Evolutionary conservation across 192 early-diverging fungal genomes (phyloP), one percentile per base, ranked within the genome.

Genomic region (Backusella circina): DNA sequence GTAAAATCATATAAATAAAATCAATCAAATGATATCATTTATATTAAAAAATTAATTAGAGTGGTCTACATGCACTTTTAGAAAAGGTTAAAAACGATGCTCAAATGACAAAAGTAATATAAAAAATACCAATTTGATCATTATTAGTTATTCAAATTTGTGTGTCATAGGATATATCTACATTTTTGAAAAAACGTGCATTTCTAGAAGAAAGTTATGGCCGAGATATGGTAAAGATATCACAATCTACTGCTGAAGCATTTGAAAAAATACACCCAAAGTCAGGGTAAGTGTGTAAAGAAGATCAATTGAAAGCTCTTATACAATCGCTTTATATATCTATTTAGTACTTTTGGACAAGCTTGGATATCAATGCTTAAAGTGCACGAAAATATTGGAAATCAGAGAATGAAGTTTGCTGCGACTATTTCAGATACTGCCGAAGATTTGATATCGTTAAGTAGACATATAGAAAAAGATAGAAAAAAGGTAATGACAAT

Each of bases 191-290:
- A 74, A 95, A 91, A 77, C 89, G 97, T 13, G 94, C 97, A 3
- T 80, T 85, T n/a, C 90, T 98, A 26, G 97, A 99, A 74, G 96
- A 95, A 75, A 94, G 97, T 47, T 98, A 99, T 82, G 93, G 91
- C 33, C 86, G 90, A 51, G 84, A 86, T 39, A 87, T 99, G 85
- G 83, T 91, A 28, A 96, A 96, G 72, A 82, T 97, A 1, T 86
- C 91, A n/a, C 91, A 90, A 32, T 79, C 78, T 61, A 85, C 88
- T 54, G 84, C 86, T 44, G 90, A 90, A 75, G 77, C 83, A 21
- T 90, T 87, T 82, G 85, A 89, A 38, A 84, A 83, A 77, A 80
- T 83, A n/a, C 81, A 87, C 50, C 84, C 85, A 32, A 92, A 84
- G 70, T 87, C 78, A 77, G 89, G 82, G 86, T 90, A 75, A 67